Base-by-base conservation (phyloP, 2,329 filamentous ascomycete genomes). In the Alternaria alternata region DNA sequence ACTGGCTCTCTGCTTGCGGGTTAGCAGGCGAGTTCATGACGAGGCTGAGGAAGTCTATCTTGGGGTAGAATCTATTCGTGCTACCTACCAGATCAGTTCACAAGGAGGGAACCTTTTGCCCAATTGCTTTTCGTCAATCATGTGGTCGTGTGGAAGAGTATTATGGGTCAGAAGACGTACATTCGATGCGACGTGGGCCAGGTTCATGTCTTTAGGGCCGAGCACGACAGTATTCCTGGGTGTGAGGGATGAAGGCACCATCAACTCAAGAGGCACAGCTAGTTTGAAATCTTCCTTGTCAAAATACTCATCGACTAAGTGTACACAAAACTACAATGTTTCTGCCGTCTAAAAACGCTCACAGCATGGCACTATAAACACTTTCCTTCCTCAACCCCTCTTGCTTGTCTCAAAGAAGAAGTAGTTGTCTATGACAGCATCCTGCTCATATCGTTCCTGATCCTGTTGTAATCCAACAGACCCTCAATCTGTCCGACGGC, bases 401-500 rank as follows among this genome's bases (percentile, higher is more conserved):
- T 36, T 36, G 28, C 6, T 36, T 6, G 14, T 36, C 12, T 36
- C 32, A 3, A 7, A 16, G 14, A 36, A 36, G 32, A 16, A 12
- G 12, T 7, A 4, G 5, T 16, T 22, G 22, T 30, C 47, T 78
- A 78, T 68, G 75, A 78, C 42, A 78, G 60, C 84, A 92, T 94
- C 81, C 93, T 89, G 85, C 88, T 93, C 91, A 95, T 95, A 79
- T 95, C 93, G 80, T 88, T 89, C 79, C 93, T 86, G 76, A 92
- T 86, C 78, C 90, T 85, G 80, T 90, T 85, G 84, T 95, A 96
- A 81, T 94, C 86, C 64, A 89, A 79, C 69, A 89, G 79, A 78
- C 89, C 94, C 87, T 98, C 95, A 77, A 98, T 93, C 83, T 88
- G 90, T 70, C 95, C 95, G 69, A 98, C 92, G 34, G 94, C 95